Percentiles rank a stretch among this genome's conserved stretches.
Conservation (phyloP, 495 filamentous ascomycete genomes). For the Peziza echinospora region DNA sequence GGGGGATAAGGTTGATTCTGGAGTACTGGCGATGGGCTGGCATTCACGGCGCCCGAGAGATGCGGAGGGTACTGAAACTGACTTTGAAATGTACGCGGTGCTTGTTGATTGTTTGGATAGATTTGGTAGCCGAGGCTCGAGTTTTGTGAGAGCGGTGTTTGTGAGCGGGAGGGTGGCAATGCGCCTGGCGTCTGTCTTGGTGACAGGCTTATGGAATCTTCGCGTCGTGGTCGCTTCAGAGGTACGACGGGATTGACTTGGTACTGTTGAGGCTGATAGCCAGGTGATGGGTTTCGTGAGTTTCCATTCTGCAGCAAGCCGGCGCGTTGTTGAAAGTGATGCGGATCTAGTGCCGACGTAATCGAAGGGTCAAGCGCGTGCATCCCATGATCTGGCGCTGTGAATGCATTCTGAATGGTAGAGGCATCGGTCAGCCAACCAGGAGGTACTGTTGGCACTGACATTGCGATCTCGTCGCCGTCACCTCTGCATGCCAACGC, state of each 20-base stretch:
- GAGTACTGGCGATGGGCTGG: constrained; percentile 71
- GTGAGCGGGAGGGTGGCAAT: constrained; percentile 64
- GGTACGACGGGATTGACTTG: constrained; percentile 65
- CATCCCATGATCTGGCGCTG: constrained; percentile 15
- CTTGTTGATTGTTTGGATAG: constrained; percentile 24
- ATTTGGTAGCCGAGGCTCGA: constrained; percentile 18
- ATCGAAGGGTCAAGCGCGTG: constrained; percentile 19
- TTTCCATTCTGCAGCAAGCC: constrained; percentile 65
- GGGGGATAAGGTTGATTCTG: constrained; percentile 51
- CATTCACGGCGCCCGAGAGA: constrained; percentile 55
- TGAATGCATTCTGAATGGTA: constrained; percentile 18
- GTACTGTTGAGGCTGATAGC: constrained; percentile 53
- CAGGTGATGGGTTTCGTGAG: constrained; percentile 58
- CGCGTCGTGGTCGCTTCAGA: constrained; percentile 60
- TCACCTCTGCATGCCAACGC: constrained; percentile 6
- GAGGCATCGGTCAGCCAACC: constrained; percentile 20
- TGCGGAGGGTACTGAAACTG: constrained; percentile 59
- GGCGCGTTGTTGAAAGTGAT: constrained; percentile 37
- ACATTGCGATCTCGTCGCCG: constrained; percentile 19
- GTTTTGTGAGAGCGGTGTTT: constrained; percentile 41
- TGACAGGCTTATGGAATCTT: constrained; percentile 66
- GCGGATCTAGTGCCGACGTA: constrained; percentile 33
- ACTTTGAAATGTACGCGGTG: constrained; percentile 30
- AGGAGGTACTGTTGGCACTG: constrained; percentile 12
- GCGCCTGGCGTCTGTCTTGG: constrained; percentile 55